phyloP scores from a whole-genome alignment of 2,329 filamentous ascomycete species.

The Nigrograna mackinnonii region DNA sequence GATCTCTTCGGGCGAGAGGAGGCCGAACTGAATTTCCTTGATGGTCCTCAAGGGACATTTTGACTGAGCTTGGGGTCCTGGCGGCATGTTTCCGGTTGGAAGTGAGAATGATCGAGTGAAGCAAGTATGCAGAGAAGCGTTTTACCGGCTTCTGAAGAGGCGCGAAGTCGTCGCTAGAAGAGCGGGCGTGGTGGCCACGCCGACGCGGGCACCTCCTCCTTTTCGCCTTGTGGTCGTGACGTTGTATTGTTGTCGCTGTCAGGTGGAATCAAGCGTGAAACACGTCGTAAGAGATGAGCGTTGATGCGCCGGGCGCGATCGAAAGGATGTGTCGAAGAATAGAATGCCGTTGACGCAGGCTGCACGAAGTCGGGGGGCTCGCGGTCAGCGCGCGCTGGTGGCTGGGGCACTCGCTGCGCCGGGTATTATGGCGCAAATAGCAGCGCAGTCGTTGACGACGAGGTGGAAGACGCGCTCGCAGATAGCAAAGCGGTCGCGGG shows the following conservation, averaged over 20 bases:
- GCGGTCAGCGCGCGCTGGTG: conserved; percentile 26
- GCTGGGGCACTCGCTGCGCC: conserved; percentile 23
- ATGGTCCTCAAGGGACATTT: conserved; percentile 85
- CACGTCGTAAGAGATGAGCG: conserved; percentile 7
- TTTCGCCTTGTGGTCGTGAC: conserved; percentile 16
- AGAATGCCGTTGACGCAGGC: conserved; percentile 27
- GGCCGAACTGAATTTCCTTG: conserved; percentile 98
- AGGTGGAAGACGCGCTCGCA: conserved; percentile 36
- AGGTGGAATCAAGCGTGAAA: too few relatives aligned
- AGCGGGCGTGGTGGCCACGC: conserved; percentile 29
- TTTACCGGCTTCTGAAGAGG: conserved; percentile 15
- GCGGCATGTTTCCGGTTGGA: conserved; percentile 65
- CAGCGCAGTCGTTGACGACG: conserved; percentile 26
- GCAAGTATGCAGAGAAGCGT: conserved; percentile 7
- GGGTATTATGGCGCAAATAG: conserved; percentile 22
- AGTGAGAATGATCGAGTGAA: conserved; percentile 8
- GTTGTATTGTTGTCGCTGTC: too few relatives aligned
- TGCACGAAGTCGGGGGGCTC: conserved; percentile 15
- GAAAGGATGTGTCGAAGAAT: conserved; percentile 29
- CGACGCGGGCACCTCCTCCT: conserved; percentile 26
- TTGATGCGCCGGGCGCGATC: conserved; percentile 38
- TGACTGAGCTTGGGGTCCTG: conserved; percentile 77
- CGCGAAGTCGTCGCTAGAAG: conserved; percentile 15
- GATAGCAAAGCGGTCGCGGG: conserved; percentile 33
- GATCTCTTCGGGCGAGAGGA: conserved; percentile 97